Base-by-base conservation (phyloP, 345 rosid genomes). In the Hirschfeldia incana region DNA sequence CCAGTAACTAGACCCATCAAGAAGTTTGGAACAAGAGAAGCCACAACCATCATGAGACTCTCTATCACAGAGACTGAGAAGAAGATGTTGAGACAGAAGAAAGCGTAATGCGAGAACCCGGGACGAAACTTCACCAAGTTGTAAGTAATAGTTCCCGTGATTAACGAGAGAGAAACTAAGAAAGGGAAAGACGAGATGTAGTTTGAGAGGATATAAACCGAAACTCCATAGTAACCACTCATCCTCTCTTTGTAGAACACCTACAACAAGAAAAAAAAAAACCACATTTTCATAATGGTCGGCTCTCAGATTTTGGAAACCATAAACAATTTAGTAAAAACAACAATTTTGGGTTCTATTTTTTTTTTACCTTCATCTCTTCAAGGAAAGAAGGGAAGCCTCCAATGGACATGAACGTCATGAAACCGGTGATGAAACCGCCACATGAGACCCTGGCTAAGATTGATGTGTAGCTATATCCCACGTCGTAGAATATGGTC, bases 21-120 rank as follows among this genome's bases (percentile, higher is more conserved):
- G 86, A 85, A 92, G 80, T 92, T 90, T 4, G 97, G 93, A 77
- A 92, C 97, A 62, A 92, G 70, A 34, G 97, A 85, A 82, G 97
- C 97, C 30, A 90, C 75, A 75, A 92, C 90, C 97, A 92, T 92
- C 97, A 92, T 92, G 76, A 92, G 85, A 82, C 97, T 92, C 85
- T 92, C 97, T 55, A 92, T 87, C 17, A 87, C 90, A 44, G 92
- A 80, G 64, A 92, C 87, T 82, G 86, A 80, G 81, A 84, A 81
- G 70, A 88, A 87, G 51, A 92, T 77, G 64, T 92, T 89, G 76
- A 89, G 89, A 44, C 88, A 86, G 83, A 90, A 90, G 77, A 87
- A 92, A 0, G 71, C 84, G 60, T 85, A 90, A 80, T 87, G 75
- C 1, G 88, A 77, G 79, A 92, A 88, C 32, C 86, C 94, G 0